Base-by-base conservation (phyloP, 2,329 filamentous ascomycete genomes). In the Xylariaceae sp. region DNA sequence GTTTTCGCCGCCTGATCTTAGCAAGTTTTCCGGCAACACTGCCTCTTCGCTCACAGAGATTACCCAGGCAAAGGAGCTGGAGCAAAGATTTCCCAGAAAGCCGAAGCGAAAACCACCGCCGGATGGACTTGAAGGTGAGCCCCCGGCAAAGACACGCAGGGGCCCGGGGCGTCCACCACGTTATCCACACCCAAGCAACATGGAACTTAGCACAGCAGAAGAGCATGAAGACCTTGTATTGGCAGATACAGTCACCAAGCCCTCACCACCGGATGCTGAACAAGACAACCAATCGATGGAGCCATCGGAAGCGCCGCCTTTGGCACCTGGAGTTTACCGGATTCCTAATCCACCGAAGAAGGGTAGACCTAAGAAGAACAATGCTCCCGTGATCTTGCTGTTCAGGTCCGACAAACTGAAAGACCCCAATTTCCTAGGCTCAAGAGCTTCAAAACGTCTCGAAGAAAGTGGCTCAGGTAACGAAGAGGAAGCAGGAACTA, bases 381-480 rank as follows among this genome's bases (percentile, higher is more conserved):
- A 30, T 30, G 73, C 71, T n/a, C 49, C 70, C 4, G 69, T 73
- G 9, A 45, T 73, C 10, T 66, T 30, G 23, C 23, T 70, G 54
- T 67, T 73, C 47, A 67, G 65, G 39, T 63, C 58, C 18, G 65
- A 70, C 23, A 64, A 60, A 39, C 66, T 73, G 2, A 70, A 67
- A 49, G 63, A 70, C 35, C 60, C 66, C 4, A 53, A 58, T 11
- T 70, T 68, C 53, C 51, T 68, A 3, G 56, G 18, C 23, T 30
- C 47, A 2, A 30, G 10, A 8, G 3, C n/a, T 2, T 17, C 52
- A 6, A 44, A 58, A 9, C 23, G 15, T n/a, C 39, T 56, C 18
- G 47, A 5, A 11, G 42, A 17, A 5, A 45, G 48, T 54, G 52
- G 35, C 37, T 48, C 47, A 23, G n/a, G 13, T 10, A 51, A 48